These are phyloP conservation scores for Thelonectria rubi DNA, from an alignment of 2,329 filamentous ascomycete genomes.

Conservation along the genomic window DNA sequence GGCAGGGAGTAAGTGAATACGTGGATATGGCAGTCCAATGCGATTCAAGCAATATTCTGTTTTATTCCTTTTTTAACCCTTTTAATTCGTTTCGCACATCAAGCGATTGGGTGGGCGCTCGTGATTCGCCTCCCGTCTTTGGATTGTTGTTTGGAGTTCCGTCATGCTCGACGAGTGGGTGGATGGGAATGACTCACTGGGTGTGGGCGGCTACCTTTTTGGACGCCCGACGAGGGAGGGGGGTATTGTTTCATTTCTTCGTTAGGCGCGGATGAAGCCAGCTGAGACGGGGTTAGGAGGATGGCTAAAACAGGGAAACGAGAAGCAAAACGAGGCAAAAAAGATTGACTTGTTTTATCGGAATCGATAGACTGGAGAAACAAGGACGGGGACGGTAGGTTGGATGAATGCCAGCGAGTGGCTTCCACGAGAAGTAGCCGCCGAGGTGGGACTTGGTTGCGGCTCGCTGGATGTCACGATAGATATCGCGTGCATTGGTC, in stretches of 20 bases:
- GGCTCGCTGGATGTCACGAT: not conserved
- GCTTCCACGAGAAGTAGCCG: not conserved
- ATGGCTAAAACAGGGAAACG: too few species aligned
- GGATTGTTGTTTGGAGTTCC: conserved; percentile 11
- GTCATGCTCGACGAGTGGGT: conserved; percentile 18
- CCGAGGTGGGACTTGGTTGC: not conserved
- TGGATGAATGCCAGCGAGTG: not conserved
- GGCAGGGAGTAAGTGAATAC: not conserved
- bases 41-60: not conserved
- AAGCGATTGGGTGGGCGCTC: not conserved
- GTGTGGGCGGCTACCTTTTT: conserved; percentile 6
- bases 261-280: not conserved
- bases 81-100: not conserved
- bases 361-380: conserved; percentile 5
- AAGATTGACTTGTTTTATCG: not conserved
- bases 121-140: not conserved
- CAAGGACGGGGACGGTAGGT: not conserved
- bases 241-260: not conserved
- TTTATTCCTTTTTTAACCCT: too few species aligned
- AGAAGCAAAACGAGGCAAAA: not conserved
- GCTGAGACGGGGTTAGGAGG: too few species aligned
- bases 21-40: not conserved
- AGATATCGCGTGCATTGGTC: not conserved
- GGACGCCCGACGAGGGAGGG: not conserved
- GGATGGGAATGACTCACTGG: conserved; percentile 12